Conservation (phyloP, 164 flowering plant species). For the Vitis rotundifolia region DNA sequence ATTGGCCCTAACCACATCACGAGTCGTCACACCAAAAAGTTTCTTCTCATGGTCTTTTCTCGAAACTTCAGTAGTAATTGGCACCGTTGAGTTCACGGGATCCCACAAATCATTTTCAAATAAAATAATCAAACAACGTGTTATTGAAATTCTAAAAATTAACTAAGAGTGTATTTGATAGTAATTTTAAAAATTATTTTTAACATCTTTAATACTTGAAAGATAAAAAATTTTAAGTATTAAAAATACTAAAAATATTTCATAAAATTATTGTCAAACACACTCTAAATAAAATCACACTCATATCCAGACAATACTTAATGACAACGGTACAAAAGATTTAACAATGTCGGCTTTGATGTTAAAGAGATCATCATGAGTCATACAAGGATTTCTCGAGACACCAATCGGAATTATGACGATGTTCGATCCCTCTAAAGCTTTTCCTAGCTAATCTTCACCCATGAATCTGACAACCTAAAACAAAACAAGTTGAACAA, state of each 20-base stretch:
- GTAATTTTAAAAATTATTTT: no score
- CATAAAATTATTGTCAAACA: no score
- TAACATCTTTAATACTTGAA: no score
- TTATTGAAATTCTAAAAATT: not conserved
- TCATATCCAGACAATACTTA: conserved; percentile 88
- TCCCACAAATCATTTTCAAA: conserved; percentile 40
- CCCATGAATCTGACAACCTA: conserved; percentile 76
- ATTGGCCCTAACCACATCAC: conserved; percentile 90
- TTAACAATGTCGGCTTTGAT: conserved; percentile 96
- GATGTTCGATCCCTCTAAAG: conserved; percentile 78
- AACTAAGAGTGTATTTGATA: not conserved
- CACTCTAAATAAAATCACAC: conserved; percentile 5
- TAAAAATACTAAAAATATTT: no score
- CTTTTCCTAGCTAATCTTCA: conserved; percentile 71
- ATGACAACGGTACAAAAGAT: conserved; percentile 68
- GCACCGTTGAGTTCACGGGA: conserved; percentile 97
- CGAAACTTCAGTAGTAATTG: conserved; percentile 93
- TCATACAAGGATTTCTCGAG: conserved; percentile 97
- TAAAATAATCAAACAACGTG: not conserved
- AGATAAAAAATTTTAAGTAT: no score
- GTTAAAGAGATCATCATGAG: conserved; percentile 96
- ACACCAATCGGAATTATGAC: conserved; percentile 96
- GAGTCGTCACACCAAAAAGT: conserved; percentile 93
- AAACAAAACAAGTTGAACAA: not conserved
- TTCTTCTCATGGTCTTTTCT: conserved; percentile 83